Percentiles rank a stretch among this genome's conserved stretches.
These are phyloP conservation scores for Nothophytophthora sp. DNA, from an alignment of 352 stramenopile species.

Conservation along the genomic window DNA sequence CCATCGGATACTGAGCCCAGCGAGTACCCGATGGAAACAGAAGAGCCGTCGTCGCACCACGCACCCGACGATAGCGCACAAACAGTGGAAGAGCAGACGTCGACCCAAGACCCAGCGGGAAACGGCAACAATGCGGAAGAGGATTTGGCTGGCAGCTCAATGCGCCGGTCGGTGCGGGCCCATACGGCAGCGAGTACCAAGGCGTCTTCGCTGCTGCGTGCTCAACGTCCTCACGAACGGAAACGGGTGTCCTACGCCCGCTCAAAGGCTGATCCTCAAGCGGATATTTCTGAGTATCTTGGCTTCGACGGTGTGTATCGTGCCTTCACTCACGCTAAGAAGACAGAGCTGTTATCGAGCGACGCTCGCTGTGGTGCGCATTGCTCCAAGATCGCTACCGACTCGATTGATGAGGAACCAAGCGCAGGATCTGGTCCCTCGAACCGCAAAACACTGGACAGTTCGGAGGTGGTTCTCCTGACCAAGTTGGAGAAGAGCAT, in stretches of 20 bases:
- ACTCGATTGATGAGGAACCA: too few species aligned
- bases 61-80: too few species aligned
- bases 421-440: neutral
- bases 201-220: conserved; percentile 38
- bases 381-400: conserved; percentile 16
- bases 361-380: conserved; percentile 26
- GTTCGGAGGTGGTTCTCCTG: conserved; percentile 50
- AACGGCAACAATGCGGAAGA: too few species aligned
- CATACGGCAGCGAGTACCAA: conserved; percentile 60
- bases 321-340: conserved; percentile 34
- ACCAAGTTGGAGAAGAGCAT: conserved; percentile 46
- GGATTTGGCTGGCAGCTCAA: too few species aligned
- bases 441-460: conserved; percentile 31
- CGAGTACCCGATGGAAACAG: too few species aligned
- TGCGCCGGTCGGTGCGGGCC: conserved; percentile 43
- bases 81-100: too few species aligned
- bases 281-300: conserved; percentile 62
- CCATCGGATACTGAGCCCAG: too few species aligned
- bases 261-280: conserved; percentile 30
- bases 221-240: conserved; percentile 30
- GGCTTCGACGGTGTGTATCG: conserved; percentile 50
- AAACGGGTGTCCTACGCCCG: conserved; percentile 40
- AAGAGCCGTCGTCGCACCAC: too few species aligned
- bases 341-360: conserved; percentile 19
- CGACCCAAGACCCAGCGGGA: too few species aligned